These are phyloP conservation scores for Epichloe glyceriae DNA, from an alignment of 2,329 filamentous ascomycete genomes.

Conservation along the genomic window DNA sequence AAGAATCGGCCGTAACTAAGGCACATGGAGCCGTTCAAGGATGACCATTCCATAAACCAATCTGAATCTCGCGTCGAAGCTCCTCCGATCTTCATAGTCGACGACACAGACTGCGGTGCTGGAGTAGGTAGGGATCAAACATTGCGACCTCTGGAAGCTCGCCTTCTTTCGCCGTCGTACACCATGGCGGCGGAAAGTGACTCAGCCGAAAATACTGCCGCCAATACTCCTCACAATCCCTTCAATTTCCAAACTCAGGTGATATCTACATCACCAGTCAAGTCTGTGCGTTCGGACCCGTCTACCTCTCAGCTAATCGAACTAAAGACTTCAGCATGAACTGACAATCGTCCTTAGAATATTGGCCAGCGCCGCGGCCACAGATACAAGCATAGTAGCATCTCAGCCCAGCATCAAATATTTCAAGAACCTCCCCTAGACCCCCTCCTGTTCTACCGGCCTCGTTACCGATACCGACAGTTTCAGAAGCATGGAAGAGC, in stretches of 20 bases:
- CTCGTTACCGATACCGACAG: slow-evolving; percentile 81
- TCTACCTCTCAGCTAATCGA: not conserved
- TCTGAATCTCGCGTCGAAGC: slow-evolving; percentile 1
- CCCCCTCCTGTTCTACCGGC: slow-evolving; percentile 82
- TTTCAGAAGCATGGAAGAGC: slow-evolving; percentile 75
- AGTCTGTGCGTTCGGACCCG: slow-evolving; percentile 45
- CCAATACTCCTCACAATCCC: slow-evolving; percentile 40
- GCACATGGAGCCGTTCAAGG: slow-evolving; percentile 8
- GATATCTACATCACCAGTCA: slow-evolving; percentile 62
- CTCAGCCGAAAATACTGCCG: not conserved
- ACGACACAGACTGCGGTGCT: slow-evolving; percentile 10
- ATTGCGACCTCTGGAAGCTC: not conserved
- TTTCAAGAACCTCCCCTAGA: slow-evolving; percentile 84
- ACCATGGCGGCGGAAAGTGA: slow-evolving; percentile 6
- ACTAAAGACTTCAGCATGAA: slow-evolving; percentile 1
- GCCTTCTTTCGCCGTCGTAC: slow-evolving; percentile 7
- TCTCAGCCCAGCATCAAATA: slow-evolving; percentile 80
- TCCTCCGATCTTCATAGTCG: slow-evolving; percentile 8
- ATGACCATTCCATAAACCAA: not conserved
- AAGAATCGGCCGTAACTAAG: not conserved
- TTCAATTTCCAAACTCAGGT: slow-evolving; percentile 91
- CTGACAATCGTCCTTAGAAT: slow-evolving; percentile 38
- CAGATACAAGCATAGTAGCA: slow-evolving; percentile 94
- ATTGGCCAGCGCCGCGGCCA: slow-evolving; percentile 87
- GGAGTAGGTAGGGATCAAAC: not conserved